Base-by-base conservation (phyloP, 768 basidiomycete species). In the Rhodotorula paludigena region DNA sequence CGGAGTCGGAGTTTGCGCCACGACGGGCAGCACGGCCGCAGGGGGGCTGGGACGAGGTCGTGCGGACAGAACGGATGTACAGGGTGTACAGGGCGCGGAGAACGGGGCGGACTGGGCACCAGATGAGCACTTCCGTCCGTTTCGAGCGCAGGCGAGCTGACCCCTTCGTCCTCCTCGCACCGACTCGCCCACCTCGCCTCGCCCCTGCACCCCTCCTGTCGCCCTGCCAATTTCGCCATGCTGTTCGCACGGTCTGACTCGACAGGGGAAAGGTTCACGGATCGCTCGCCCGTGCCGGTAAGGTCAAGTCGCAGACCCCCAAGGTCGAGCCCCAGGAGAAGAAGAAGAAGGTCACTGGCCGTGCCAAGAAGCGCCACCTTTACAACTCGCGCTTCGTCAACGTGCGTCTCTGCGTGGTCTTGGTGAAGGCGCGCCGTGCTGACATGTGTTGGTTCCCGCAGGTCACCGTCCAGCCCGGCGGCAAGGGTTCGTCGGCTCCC, bases 321-420 rank as follows among this genome's bases (percentile, higher is more conserved):
- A 44, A 55, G 36, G 52, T 52, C 48, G 33, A 44, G 32, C 49
- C 51, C 32, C 49, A 36, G 52, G 61, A 47, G 53, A 41, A 56
- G 35, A 54, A 48, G 53, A 42, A 56, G 53, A 28, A 36, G 45
- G 91, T 91, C 64, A 94, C 89, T 82, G 94, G 94, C 71, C 91
- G 94, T 79, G 94, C 94, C 71, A 96, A 94, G 88, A 97, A 97
- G 85, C 85, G 90, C 73, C 82, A 90, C 74, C 82, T 91, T 72
- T 94, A 93, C 85, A 93, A 93, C 83, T 87, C 90, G 78, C 86
- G 81, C 75, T 86, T 83, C 64, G 39, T 35, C 21, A 58, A 59
- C 64, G 48, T 60, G 53, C 49, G 47, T 35, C 35, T 28, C 21
- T 39, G 16, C 38, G 49, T 38, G 47, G 41, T 42, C 25, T 21